Base-by-base conservation (phyloP, 2,329 filamentous ascomycete species). In the Claviceps africana region DNA sequence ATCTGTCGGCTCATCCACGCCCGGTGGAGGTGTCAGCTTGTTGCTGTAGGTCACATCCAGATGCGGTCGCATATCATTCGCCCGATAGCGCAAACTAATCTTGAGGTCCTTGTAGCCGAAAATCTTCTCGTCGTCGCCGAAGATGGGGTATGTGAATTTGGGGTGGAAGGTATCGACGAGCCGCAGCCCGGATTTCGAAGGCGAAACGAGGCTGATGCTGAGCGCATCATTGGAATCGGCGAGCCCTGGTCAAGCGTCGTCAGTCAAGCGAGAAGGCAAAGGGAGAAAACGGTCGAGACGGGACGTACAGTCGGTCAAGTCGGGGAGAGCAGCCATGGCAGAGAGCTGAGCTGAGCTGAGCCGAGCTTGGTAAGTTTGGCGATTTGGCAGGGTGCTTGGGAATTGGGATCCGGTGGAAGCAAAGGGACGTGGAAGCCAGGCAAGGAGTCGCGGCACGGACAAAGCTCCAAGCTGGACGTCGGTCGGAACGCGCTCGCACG, bases 51-150 rank as follows among this genome's bases (percentile, higher is more conserved):
- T 78, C 50, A 89, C 76, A 52, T 82, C 76, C 33, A 96, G 65
- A 59, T 86, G 79, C 0, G 90, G 88, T 58, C 83, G 82, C 70
- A 97, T 81, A 64, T 96, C 86, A 64, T 73, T 77, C 17, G 78
- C 76, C 63, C 81, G 72, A 59, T 74, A 83, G 56, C 81, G 81
- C 52, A 97, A 71, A 56, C 81, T 79, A 63, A 97, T 83, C 57
- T 81, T 81, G 52, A 95, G 76, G 51, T 82, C 81, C 64, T 88
- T 83, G 73, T 96, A 95, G 39, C 91, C 91, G 60, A 95, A 90
- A 57, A 97, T 91, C 31, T 77, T 79, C 67, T 98, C 89, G 9
- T 93, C 84, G n/a, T 97, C 85, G 61, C 88, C 88, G 60, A 97
- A 96, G 57, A 98, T 85, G 1, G 88, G 74, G 67, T 97, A 95